These are phyloP conservation scores for Magnaporthales sp. DNA, from an alignment of 2,329 filamentous ascomycete species.

Conservation along the genomic window DNA sequence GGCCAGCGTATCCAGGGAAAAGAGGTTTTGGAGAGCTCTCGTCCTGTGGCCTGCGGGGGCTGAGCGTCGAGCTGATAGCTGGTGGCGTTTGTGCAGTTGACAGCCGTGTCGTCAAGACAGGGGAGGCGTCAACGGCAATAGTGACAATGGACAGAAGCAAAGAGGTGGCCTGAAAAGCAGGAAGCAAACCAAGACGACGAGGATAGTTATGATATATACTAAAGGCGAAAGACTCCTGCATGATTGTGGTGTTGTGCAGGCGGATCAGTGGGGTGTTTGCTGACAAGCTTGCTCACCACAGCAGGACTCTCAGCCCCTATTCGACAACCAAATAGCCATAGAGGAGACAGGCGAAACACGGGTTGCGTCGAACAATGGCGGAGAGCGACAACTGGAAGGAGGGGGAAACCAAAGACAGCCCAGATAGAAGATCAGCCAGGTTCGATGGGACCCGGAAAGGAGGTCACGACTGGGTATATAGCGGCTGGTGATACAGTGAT, in stretches of 20 bases:
- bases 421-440: slow-evolving; percentile 17
- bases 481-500: slow-evolving; percentile 39
- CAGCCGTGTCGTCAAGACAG: slow-evolving; percentile 14
- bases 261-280: neutral
- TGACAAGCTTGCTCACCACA: neutral
- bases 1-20: slow-evolving; percentile 36
- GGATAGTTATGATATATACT: slow-evolving; percentile 16
- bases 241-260: slow-evolving; percentile 23
- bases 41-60: neutral
- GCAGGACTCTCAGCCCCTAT: slow-evolving; percentile 23
- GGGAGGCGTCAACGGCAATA: slow-evolving; percentile 14
- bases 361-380: slow-evolving; percentile 36
- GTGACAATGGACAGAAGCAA: slow-evolving; percentile 12
- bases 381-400: slow-evolving; percentile 21
- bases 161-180: slow-evolving; percentile 12
- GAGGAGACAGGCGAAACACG: slow-evolving; percentile 36
- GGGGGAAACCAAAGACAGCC: neutral
- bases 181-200: slow-evolving; percentile 10
- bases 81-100: neutral
- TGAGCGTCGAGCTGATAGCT: neutral
- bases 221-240: slow-evolving; percentile 21
- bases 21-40: slow-evolving; percentile 18
- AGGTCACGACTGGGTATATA: slow-evolving; percentile 39
- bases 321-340: slow-evolving; percentile 3
- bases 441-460: slow-evolving; percentile 9